Evolutionary conservation across 2,329 filamentous ascomycete species (phyloP), one percentile per base, ranked within the genome.

Genomic region (Cryphonectria japonica): DNA sequence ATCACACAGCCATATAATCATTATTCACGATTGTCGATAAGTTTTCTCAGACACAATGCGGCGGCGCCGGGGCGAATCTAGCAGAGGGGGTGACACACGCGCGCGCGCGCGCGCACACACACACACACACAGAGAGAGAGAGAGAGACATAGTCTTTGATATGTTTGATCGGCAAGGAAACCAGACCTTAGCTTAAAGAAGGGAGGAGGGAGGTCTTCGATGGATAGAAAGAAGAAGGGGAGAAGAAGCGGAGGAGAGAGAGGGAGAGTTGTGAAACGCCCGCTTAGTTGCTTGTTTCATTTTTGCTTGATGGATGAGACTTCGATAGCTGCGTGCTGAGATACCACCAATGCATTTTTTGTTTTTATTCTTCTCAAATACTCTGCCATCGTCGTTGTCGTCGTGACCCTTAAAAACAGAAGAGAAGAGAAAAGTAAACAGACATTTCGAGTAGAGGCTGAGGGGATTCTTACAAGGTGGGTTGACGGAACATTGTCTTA

Each of bases 311-410:
- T 62, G 70, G 60, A 62, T 41, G 60, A 60, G 16, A 46, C 2
- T 64, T 41, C 39, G 37, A 64, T 64, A 43, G 61, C 34, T 64
- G 69, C 66, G 67, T 69, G 70, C 62, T 66, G 70, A 69, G 70
- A 71, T 71, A 71, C 70, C 70, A 71, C 70, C 70, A 71, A 71
- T 69, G 69, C 61, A 66, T 60, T 71, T 52, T 52, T 50, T 50
- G 46, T n/a, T 39, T 76, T 69, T 69, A 71, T 74, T 73, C 69
- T 59, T 63, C 68, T 39, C 11, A 39, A 41, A 16, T 39, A 2
- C 6, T 34, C 37, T 39, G 37, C 37, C 9, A 39, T 37, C 7
- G 14, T 61, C 13, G 5, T 22, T 13, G 9, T 37, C 57, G 1
- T 32, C 13, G 57, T 37, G 5, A 16, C 26, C 9, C 37, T 39